Base-by-base conservation (phyloP, 2,329 filamentous ascomycete genomes). In the Polytolypa hystricis region DNA sequence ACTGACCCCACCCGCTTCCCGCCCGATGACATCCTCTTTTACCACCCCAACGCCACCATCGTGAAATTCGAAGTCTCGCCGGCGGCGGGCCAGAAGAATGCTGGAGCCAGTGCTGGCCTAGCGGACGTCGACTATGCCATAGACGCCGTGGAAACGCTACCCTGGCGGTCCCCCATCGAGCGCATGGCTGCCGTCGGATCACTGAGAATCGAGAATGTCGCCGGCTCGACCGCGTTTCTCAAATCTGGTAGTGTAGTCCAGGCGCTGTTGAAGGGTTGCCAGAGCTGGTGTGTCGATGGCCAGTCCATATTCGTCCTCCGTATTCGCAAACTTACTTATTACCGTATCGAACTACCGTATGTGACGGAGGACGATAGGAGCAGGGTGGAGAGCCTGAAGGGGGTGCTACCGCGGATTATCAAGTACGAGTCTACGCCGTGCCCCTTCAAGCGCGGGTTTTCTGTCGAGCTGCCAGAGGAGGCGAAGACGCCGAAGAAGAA, bases 261-360 rank as follows among this genome's bases (percentile, higher is more conserved):
- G 50, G 82, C 87, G 8, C 91, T 95, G 43, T 64, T 95, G 35
- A 84, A 84, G 16, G 84, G 84, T 56, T 93, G 85, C 40, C 86
- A 94, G 59, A 93, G 83, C 54, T 95, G 87, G 87, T 93, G 83
- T 56, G 81, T 95, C 20, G 84, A 93, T 56, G 81, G 84, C 39
- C 73, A 79, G 38, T 81, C 81, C 27, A 85, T 79, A 48, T 94
- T 93, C 48, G 81, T 93, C n/a, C 64, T 95, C 41, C 81, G 87
- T 46, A 84, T 93, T 45, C 72, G 85, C 15, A 75, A 80, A 30
- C 80, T 87, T 19, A 80, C 81, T 29, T 95, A 91, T 57, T 94
- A 91, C 71, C 78, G 87, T 45, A 91, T 95, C 50, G 87, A 95
- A 53, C 63, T 95, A 4, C 83, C 85, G 0, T 71, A 76, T 11